Evolutionary conservation across 129 eudicot genomes (phyloP), one percentile per base, ranked within the genome.

Genomic region (Tagetes erecta): DNA sequence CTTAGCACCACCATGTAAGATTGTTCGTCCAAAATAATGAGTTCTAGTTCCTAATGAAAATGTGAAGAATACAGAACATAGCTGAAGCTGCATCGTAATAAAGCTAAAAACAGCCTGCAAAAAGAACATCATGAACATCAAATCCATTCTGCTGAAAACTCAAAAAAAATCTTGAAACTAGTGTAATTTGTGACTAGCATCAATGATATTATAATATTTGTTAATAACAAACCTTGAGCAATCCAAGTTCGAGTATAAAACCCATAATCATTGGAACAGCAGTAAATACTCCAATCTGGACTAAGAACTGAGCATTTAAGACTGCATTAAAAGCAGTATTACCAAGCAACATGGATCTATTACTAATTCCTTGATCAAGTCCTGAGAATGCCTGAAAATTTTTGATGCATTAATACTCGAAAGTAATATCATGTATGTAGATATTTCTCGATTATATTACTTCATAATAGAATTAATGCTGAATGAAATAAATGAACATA

Each of bases 231-330:
- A 95, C 99, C 99, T 88, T 76, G 67, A 95, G 75, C 82, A 95
- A 76, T 30, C 99, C 97, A 20, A 68, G 72, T 83, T 95, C 99
- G 27, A 95, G 92, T 58, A 95, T 88, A 69, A 95, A 95, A 20
- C 99, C 99, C 97, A 95, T 85, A 64, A 95, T 55, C 99, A 95
- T 95, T 5, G 99, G 99, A 49, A 95, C 92, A 50, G 99, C 99
- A 10, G 99, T 95, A 79, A 95, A 95, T 62, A 95, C 59, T 70
- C 99, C 99, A 80, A 95, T 95, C 80, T 95, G 99, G 76, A 95
- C 97, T 75, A 95, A 83, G 71, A 95, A 95, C 67, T 95, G 99
- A 73, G 99, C 88, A 81, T 91, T 95, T 78, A 95, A 81, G 63
- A 78, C 99, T 36, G 97, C 99, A 87, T 87, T 86, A 64, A 95